Evolutionary conservation across 768 basidiomycete species (phyloP), one percentile per base, ranked within the genome.

Genomic region (Pulveroboletus sp.): DNA sequence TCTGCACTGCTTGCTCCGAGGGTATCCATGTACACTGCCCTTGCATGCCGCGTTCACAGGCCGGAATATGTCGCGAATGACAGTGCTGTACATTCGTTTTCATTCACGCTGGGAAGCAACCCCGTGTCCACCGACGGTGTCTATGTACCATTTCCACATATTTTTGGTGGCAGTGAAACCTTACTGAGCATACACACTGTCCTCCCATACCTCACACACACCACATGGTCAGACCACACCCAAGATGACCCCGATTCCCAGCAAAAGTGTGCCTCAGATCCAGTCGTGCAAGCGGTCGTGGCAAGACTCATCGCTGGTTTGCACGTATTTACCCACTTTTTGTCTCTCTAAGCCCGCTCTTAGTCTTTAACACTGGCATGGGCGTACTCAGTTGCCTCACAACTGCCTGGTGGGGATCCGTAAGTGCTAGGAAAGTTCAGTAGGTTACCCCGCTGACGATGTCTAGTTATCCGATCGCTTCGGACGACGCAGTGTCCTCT

Each of bases 351-450:
- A 53, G 45, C 26, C 19, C 48, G n/a, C 20, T 13, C 14, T 2
- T 56, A 90, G 86, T 76, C 19, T 82, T 88, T 62, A 67, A 79
- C 1, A 73, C 83, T 3, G 71, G 76, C 9, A 81, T 80, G 71
- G 93, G 93, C 9, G 65, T 90, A 43, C 70, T 95, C 29, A 77
- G 81, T 27, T 87, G 88, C 53, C 61, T 93, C 29, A 92, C 90
- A 3, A 83, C 85, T 12, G 89, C 80, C 3, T 93, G 83, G 80
- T 95, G 93, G 93, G 86, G 87, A 47, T 76, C 84, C 45, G 86
- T 87, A 67, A 65, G 84, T 73, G 49, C 42, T 50, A 26, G 16
- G 39, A 43, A 34, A n/a, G 8, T 20, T 24, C 8, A 19, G 16
- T 19, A 35, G 20, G 4, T 10, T 24, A 12, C 32, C 37, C 13